Conservation (phyloP, 805 yeast genomes). For the Yarrowia sp. region DNA sequence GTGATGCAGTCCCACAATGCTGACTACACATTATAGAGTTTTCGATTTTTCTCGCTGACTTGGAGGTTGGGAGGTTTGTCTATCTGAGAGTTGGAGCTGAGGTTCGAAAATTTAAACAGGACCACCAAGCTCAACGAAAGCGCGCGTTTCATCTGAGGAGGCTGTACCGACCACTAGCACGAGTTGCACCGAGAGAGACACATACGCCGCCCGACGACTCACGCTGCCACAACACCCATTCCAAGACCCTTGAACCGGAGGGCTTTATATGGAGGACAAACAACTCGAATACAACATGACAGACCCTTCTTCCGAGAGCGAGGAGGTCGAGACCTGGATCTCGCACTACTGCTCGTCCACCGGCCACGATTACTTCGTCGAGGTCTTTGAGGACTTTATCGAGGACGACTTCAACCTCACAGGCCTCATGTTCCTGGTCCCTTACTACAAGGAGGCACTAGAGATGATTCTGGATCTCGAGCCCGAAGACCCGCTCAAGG, state of each 20-base stretch:
- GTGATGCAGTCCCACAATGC: background rate
- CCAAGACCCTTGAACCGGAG: background rate
- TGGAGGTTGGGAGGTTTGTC: conserved; percentile 16
- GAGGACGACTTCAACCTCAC: conserved; percentile 97
- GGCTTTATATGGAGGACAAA: conserved; percentile 22
- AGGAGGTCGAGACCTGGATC: conserved; percentile 78
- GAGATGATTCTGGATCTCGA: conserved; percentile 90
- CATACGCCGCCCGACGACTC: background rate
- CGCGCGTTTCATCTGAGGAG: conserved; percentile 9
- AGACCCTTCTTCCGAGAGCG: conserved; percentile 43
- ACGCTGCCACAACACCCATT: background rate
- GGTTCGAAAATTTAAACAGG: conserved; percentile 14
- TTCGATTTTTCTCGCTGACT: conserved; percentile 11
- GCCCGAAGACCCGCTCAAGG: conserved; percentile 61
- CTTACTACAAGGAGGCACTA: conserved; percentile 88
- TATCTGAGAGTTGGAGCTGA: conserved; percentile 20
- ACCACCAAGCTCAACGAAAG: conserved; percentile 5
- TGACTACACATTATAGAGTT: conserved; percentile 13
- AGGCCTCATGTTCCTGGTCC: conserved; percentile 83
- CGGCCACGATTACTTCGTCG: conserved; percentile 90
- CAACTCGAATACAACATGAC: conserved; percentile 33
- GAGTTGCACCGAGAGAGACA: background rate
- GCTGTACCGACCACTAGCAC: background rate
- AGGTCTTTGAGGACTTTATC: conserved; percentile 88
- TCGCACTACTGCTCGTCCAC: conserved; percentile 76